Evolutionary conservation across 2,329 filamentous ascomycete genomes (phyloP), one percentile per base, ranked within the genome.

Genomic region (Gnomoniopsis sp.): DNA sequence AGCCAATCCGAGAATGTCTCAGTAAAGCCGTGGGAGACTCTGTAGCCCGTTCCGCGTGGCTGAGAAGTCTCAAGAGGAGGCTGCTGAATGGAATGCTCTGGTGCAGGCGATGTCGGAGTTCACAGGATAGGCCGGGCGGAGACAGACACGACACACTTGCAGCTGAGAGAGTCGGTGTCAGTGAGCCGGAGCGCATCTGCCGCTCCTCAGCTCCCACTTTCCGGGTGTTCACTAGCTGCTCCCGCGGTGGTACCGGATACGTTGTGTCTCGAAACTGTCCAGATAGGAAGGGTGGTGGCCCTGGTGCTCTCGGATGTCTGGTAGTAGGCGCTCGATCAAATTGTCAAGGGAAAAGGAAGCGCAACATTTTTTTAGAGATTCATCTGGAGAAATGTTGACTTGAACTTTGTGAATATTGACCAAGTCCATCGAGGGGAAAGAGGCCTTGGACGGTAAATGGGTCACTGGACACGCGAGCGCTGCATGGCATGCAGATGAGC

Each of bases 401-500:
- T 38, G 22, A 52, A 33, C 48, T 57, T 57, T 49, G 43, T 49
- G 38, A 33, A 41, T 33, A 22, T 44, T 26, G 51, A 22, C n/a
- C 14, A 11, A 17, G 46, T 48, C 21, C 21, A 55, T 36, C n/a
- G 11, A 38, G 26, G 21, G 21, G 26, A 11, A 10, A 10, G 14
- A n/a, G 22, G 21, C 47, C 54, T 55, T 55, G 46, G 51, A 36
- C 43, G 19, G 41, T n/a, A 34, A 38, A 38, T 7, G 3, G 46
- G 49, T 47, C 38, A 56, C 58, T 51, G 50, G 46, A 44, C 46
- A 50, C 23, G 34, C 36, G 22, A 21, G 36, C 46, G 30, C 33
- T 49, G 56, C 59, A 61, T 61, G 49, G 34, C 38, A 56, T 49
- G 36, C 33, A 10, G 14, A 17, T n/a, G 46, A 55, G 53, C 19